Base-by-base conservation (phyloP, 1,139 yeast genomes). In the Zygosaccharomyces sapae region DNA sequence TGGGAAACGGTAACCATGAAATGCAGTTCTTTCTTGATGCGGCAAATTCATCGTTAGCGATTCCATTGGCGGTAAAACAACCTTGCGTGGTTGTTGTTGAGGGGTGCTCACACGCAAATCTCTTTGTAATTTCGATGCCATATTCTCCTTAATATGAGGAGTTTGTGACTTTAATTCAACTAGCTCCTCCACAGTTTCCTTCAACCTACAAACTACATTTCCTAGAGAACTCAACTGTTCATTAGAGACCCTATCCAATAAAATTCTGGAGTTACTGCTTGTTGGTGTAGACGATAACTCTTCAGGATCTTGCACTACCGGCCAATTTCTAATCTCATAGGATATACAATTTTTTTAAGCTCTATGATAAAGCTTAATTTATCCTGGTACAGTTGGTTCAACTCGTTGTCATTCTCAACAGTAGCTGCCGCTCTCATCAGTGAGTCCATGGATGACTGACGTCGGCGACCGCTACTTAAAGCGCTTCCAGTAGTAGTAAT, bases 371-470 rank as follows among this genome's bases (percentile, higher is more conserved):
- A 39, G 12, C 44, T 38, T 22, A 52, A 10, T 39, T 43, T 51
- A 24, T 47, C 46, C 42, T 52, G 54, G 25, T 51, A 51, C 10
- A 38, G 38, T 29, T 46, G 38, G 22, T 44, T 44, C 16, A 49
- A 29, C 12, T 46, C 47, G 12, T 33, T 39, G 18, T 42, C 46
- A 33, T 45, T 50, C 22, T 39, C 44, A 4, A 49, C 45, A 9
- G 54, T 46, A 7, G 48, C 49, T n/a, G 50, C 50, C 3, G 55
- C 55, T 27, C 51, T 49, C 55, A 52, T 51, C 40, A 52, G 42
- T 12, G 55, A 54, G 24, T 52, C 57, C 38, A 52, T 45, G 2
- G 57, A 54, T 34, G 45, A 41, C 33, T 50, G 49, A 7, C 57
- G 54, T 13, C 41, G 46, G 22, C 44, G 35, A 19, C 45, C 34